phyloP scores from a whole-genome alignment of 768 basidiomycete species.

The Leccinum imitatum region DNA sequence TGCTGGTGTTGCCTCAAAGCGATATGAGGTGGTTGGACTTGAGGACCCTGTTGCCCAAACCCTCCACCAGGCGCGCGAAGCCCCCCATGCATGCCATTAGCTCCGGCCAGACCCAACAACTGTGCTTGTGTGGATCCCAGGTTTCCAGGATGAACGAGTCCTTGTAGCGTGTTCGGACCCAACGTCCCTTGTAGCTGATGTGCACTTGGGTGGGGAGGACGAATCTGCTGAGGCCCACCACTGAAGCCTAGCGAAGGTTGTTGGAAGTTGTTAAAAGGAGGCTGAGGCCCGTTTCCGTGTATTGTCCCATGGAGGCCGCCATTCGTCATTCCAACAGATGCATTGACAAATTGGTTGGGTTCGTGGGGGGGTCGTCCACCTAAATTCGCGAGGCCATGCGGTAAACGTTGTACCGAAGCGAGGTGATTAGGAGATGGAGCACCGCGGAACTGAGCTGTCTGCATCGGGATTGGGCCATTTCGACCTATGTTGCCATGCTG shows the following conservation, averaged over 20 bases:
- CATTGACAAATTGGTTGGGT: constrained; percentile 56
- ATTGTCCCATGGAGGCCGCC: constrained; percentile 46
- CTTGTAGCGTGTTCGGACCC: constrained; percentile 49
- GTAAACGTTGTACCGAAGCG: constrained; percentile 58
- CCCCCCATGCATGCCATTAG: constrained; percentile 46
- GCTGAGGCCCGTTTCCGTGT: constrained; percentile 47
- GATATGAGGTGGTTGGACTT: constrained; percentile 32
- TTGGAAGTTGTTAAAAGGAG: constrained; percentile 55
- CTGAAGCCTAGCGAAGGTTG: constrained; percentile 46
- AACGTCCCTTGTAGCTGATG: constrained; percentile 51
- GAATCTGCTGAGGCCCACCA: constrained; percentile 41
- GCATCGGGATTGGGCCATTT: constrained; percentile 53
- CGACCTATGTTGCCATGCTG: constrained; percentile 53
- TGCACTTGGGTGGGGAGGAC: constrained; percentile 46
- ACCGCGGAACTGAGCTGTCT: constrained; percentile 65
- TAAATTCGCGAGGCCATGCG: constrained; percentile 79
- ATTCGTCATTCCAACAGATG: constrained; percentile 45
- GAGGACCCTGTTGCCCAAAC: constrained; percentile 34
- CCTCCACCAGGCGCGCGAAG: constrained; percentile 48
- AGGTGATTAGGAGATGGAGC: constrained; percentile 63
- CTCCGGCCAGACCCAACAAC: constrained; percentile 44
- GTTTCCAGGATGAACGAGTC: constrained; percentile 51
- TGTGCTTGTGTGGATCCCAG: constrained; percentile 51
- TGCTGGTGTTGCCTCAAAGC: constrained; percentile 35
- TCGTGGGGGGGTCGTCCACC: constrained; percentile 83